Evolutionary conservation across 106 monocot genomes (phyloP), one percentile per base, ranked within the genome.

Genomic region (Ottelia alismoides): DNA sequence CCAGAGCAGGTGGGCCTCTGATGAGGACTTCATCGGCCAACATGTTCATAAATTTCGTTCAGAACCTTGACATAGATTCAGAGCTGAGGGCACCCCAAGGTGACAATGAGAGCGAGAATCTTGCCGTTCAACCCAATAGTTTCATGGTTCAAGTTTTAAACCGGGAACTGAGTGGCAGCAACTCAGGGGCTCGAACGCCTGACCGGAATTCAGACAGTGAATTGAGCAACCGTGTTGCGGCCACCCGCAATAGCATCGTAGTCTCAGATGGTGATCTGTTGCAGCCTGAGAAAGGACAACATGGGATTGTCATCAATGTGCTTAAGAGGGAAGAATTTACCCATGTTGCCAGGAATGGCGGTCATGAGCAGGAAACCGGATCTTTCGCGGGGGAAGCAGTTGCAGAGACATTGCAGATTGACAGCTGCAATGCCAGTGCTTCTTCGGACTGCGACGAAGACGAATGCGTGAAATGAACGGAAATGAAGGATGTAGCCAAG

Each of bases 11-110:
- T 18, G 94, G 85, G 0, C 96, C 96, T 47, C 62, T 98, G 2
- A 82, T 98, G 96, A 81, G 96, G 61, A 98, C 79, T 0, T 51
- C 56, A 1, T 98, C 89, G 1, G 89, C 96, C 0, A 58, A 79
- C n/a, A 82, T 62, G 32, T 89, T 89, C 45, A 74, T 98, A 11
- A 85, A 45, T 43, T 82, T 74, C 59, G 76, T 89, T 54, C 76
- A 85, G 65, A 82, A 55, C 59, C 72, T 89, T 20, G 72, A 75
- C 30, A 23, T 76, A 22, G 72, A 75, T 2, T 16, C 61, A 1
- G 74, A 76, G n/a, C 55, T 52, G 5, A 70, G 48, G 25, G 26
- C 24, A 47, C 49, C 17, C 30, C 10, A 27, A 26, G 72, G 53
- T 45, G 80, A 78, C 11, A n/a, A n/a, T n/a, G 74, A 76, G 20